Conservation (phyloP, 2,329 filamentous ascomycete genomes). For the Chaetomium globosum region DNA sequence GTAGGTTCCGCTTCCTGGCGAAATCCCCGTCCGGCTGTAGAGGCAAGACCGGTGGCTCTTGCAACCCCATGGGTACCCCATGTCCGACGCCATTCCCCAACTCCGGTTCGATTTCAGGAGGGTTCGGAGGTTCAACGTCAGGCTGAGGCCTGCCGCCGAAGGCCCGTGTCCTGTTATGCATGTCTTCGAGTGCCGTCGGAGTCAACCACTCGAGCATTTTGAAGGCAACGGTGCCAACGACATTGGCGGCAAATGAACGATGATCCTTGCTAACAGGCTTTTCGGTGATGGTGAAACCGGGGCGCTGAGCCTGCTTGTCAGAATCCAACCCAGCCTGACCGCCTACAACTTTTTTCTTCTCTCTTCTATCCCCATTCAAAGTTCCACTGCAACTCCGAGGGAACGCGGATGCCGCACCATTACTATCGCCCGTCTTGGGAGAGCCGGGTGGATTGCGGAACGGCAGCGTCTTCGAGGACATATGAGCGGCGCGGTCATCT, state of each 20-base stretch:
- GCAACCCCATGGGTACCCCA: neutral
- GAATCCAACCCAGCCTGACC: constrained; percentile 14
- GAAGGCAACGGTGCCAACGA: constrained; percentile 67
- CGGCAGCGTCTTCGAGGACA: constrained; percentile 33
- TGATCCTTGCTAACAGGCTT: constrained; percentile 57
- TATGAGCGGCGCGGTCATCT: constrained; percentile 19
- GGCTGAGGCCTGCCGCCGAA: constrained; percentile 37
- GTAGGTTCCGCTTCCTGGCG: neutral
- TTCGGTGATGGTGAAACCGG: constrained; percentile 49
- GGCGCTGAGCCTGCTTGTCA: constrained; percentile 28
- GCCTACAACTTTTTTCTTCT: constrained; percentile 19
- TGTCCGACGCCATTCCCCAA: neutral
- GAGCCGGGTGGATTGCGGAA: constrained; percentile 23
- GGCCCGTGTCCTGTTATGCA: constrained; percentile 47
- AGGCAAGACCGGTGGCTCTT: neutral
- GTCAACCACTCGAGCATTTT: constrained; percentile 74
- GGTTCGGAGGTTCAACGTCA: neutral
- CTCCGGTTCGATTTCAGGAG: constrained; percentile 1
- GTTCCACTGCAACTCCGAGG: constrained; percentile 15
- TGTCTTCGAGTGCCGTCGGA: constrained; percentile 56
- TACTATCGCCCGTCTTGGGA: constrained; percentile 24
- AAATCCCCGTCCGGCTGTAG: neutral
- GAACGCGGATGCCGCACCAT: neutral
- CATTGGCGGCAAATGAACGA: constrained; percentile 62
- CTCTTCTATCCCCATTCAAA: constrained; percentile 12